Evolutionary conservation across 2,329 filamentous ascomycete species (phyloP).

Genomic region (Fusarium sp.): DNA sequence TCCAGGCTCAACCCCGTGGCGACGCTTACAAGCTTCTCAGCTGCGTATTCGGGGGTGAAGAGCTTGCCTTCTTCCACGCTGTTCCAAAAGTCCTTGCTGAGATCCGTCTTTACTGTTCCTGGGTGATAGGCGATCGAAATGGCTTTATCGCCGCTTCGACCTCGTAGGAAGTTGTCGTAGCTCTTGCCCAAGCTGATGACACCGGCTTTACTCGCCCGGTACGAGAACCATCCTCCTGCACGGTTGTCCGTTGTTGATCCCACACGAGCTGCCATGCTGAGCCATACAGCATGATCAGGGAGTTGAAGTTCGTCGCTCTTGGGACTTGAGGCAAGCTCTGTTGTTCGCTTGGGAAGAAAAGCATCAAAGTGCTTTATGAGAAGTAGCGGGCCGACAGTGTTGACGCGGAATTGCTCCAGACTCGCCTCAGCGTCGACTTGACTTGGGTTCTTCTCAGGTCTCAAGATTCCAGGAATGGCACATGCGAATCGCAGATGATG

Average conservation of each 20-base stretch:
- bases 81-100: constrained; percentile 79
- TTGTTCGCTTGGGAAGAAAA: constrained; percentile 73
- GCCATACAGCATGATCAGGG: constrained; percentile 70
- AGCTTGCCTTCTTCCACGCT: constrained; percentile 71
- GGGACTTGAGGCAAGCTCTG: constrained; percentile 48
- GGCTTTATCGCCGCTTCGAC: constrained; percentile 69
- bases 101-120: constrained; percentile 81
- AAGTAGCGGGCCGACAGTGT: constrained; percentile 79
- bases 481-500: constrained; percentile 77
- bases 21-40: constrained; percentile 72
- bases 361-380: constrained; percentile 80
- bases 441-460: constrained; percentile 76
- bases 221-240: constrained; percentile 85
- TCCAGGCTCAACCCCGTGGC: constrained; percentile 61
- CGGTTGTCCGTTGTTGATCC: constrained; percentile 79
- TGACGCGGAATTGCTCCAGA: constrained; percentile 78
- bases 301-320: constrained; percentile 50
- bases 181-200: constrained; percentile 79
- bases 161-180: constrained; percentile 75
- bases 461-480: constrained; percentile 77
- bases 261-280: constrained; percentile 83
- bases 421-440: constrained; percentile 73
- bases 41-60: constrained; percentile 75
- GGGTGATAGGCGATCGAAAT: constrained; percentile 80
- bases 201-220: constrained; percentile 80